Base-by-base conservation (phyloP, 306 rosid species). In the Psophocarpus tetragonolobus region DNA sequence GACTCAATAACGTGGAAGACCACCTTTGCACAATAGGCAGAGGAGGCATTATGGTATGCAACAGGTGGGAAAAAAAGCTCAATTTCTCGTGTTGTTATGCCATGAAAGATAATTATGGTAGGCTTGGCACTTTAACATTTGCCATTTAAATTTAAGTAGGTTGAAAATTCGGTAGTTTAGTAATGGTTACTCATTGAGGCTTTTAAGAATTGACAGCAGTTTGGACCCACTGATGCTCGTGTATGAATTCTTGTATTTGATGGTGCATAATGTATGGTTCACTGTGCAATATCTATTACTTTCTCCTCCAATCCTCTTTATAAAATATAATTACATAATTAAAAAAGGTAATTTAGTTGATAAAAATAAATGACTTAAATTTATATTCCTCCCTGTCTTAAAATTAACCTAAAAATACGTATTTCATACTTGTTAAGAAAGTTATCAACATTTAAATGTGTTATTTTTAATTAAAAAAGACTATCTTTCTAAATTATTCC, bases 1-100 rank as follows among this genome's bases (percentile, higher is more conserved):
- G 93, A 89, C 83, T 80, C 63, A 86, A 78, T 84, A 81, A 62
- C 74, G 83, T 54, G 76, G 27, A 50, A 70, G 53, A 73, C 69
- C 50, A 38, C 50, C 18, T 54, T 18, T 73, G 20, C 50, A 42
- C 32, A 18, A 67, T 42, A 45, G 33, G 60, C 78, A 73, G 65
- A 57, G 29, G 30, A 42, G 42, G 24, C 45, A 69, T 57, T 70
- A 20, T 29, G 57, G 32, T 58, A 29, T 64, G 67, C 27, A 33
- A 56, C 39, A 61, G 18, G 36, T 62, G 81, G 72, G 18, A 32
- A 63, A 70, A 73, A 57, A 70, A 73, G 48, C 17, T 85, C 71
- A 30, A 48, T 77, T 74, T 71, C 76, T 72, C 76, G 47, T 84
- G 82, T 82, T 24, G 72, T 76, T 74, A 77, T 86, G 83, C 64